A percentile compares a stretch with the other conserved stretches of the same genome.
These are phyloP conservation scores for Neolentinus lepideus DNA, from an alignment of 1,284 basidiomycete species.

Conservation along the genomic window DNA sequence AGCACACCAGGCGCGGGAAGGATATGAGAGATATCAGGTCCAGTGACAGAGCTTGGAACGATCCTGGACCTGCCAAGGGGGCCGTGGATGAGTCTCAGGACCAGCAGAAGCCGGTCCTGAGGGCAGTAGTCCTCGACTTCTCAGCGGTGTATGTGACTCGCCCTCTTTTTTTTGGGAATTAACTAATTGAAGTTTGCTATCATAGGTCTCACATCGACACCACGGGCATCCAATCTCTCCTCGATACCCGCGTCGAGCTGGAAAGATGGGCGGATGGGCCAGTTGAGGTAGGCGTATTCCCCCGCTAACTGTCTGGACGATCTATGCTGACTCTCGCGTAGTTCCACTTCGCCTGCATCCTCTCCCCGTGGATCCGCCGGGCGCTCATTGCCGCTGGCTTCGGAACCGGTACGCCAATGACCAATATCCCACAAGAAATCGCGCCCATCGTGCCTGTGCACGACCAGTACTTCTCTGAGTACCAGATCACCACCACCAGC, in stretches of 20 bases:
- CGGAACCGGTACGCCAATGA: slow-evolving; percentile 48
- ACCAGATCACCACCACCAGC: not conserved
- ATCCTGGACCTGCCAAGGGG: slow-evolving; percentile 66
- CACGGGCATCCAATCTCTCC: slow-evolving; percentile 86
- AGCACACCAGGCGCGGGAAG: slow-evolving; percentile 68
- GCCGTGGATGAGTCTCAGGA: slow-evolving; percentile 38
- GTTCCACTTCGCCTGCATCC: slow-evolving; percentile 86
- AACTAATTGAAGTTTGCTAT: not conserved
- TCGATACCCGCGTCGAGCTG: slow-evolving; percentile 83
- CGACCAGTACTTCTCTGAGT: slow-evolving; percentile 22
- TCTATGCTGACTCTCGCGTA: slow-evolving; percentile 19
- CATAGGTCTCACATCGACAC: slow-evolving; percentile 72
- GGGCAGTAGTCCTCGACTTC: slow-evolving; percentile 90
- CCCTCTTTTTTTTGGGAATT: slow-evolving; percentile 4
- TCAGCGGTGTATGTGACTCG: slow-evolving; percentile 61
- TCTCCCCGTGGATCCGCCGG: slow-evolving; percentile 92
- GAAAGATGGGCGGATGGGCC: slow-evolving; percentile 82
- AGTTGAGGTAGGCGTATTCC: slow-evolving; percentile 53
- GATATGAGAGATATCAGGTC: slow-evolving; percentile 59
- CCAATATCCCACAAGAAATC: slow-evolving; percentile 50
- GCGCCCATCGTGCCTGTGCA: slow-evolving; percentile 66
- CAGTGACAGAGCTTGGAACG: slow-evolving; percentile 92
- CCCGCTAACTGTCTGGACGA: not conserved
- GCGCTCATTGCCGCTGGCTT: slow-evolving; percentile 87
- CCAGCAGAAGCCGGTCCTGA: slow-evolving; percentile 64